These are phyloP conservation scores for Stemphylium beticola DNA, from an alignment of 2,329 filamentous ascomycete genomes.

Conservation along the genomic window DNA sequence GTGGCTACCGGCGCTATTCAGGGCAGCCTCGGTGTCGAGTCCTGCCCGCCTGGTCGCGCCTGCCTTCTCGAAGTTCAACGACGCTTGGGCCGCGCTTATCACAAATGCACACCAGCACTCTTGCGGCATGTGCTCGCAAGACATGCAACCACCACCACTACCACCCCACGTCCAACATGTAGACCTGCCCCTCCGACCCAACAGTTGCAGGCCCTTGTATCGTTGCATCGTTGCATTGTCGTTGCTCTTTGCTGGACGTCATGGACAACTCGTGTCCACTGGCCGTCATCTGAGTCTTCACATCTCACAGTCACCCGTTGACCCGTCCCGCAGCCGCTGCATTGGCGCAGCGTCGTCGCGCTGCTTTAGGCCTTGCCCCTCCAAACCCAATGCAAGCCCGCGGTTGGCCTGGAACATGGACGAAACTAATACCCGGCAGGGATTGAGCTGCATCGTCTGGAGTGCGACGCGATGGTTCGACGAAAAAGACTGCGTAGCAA, in stretches of 20 bases:
- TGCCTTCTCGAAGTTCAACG: conserved; percentile 12
- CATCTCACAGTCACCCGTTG: conserved; percentile 11
- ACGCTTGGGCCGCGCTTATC: conserved; percentile 13
- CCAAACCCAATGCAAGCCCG: conserved; percentile 19
- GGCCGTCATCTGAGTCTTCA: not conserved
- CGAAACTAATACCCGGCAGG: not conserved
- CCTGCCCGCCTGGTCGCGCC: conserved; percentile 8
- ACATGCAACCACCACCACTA: not conserved
- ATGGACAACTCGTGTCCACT: not conserved
- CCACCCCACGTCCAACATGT: not conserved
- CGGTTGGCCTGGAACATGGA: conserved; percentile 3
- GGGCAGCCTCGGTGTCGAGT: conserved; percentile 6
- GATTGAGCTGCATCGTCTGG: not conserved
- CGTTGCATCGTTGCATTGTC: not conserved
- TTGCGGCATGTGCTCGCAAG: conserved; percentile 19
- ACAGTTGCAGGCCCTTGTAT: not conserved
- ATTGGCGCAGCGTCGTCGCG: not conserved
- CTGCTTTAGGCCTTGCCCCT: conserved; percentile 13
- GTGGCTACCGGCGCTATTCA: conserved; percentile 10
- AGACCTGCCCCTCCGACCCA: not conserved
- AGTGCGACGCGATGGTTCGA: conserved; percentile 6
- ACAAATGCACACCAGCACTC: not conserved
- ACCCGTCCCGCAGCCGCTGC: conserved; percentile 5
- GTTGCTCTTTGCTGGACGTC: no score
- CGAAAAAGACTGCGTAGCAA: not conserved